Evolutionary conservation across 805 yeast species (phyloP).

Genomic region (Blastobotrys peoriensis): DNA sequence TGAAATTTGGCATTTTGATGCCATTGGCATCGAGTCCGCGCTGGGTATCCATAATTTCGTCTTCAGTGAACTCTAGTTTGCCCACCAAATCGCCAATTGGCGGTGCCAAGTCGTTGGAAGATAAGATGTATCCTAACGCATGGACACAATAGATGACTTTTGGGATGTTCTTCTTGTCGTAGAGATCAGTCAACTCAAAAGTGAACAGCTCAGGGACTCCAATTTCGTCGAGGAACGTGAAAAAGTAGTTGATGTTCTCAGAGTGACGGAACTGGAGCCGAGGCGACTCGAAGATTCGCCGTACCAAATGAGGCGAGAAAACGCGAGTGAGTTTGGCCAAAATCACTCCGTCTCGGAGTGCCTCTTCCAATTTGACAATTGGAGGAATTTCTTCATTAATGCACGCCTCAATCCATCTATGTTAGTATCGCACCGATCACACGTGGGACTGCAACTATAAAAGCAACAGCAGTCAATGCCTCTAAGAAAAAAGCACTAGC

Average conservation of each 20-base stretch:
- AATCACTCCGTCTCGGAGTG: constrained; percentile 76
- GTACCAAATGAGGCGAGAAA: constrained; percentile 61
- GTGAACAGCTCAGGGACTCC: constrained; percentile 82
- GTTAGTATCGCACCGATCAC: no score
- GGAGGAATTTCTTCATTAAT: constrained; percentile 52
- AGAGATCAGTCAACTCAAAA: constrained; percentile 88
- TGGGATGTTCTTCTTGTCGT: constrained; percentile 87
- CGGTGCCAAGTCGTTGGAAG: constrained; percentile 52
- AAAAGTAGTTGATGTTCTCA: constrained; percentile 83
- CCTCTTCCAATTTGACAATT: constrained; percentile 55
- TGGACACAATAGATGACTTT: constrained; percentile 91
- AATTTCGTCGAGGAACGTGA: constrained; percentile 56
- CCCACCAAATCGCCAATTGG: constrained; percentile 59
- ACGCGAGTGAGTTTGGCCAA: constrained; percentile 72
- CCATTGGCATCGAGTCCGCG: constrained; percentile 56
- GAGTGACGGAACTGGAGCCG: constrained; percentile 83
- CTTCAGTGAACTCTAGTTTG: constrained; percentile 54
- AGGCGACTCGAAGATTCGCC: constrained; percentile 48
- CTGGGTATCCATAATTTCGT: constrained; percentile 64
- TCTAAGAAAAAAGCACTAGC: no score
- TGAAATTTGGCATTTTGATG: constrained; percentile 68
- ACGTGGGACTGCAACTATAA: no score
- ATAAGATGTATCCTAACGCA: constrained; percentile 72
- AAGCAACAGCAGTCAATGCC: no score
- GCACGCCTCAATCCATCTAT: constrained; percentile 61